These are phyloP conservation scores for Oryza punctata DNA, from an alignment of 176 grass and related monocot species.

Conservation along the genomic window DNA sequence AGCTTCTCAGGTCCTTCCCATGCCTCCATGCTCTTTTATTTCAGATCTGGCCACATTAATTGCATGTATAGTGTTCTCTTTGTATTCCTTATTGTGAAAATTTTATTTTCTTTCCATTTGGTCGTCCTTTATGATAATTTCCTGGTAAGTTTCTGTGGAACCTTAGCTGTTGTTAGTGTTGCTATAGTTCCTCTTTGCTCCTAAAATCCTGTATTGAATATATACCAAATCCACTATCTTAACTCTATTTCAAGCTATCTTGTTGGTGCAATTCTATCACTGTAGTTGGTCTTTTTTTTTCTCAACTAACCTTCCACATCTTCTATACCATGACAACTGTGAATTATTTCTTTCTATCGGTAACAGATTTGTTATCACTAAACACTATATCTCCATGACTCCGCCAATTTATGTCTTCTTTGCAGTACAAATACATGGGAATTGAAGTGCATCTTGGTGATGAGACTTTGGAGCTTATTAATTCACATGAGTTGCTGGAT, in stretches of 20 bases:
- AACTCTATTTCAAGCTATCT: conserved; percentile 14
- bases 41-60: background rate
- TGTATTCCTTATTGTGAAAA: conserved; percentile 23
- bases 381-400: conserved; percentile 7
- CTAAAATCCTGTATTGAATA: conserved; percentile 23
- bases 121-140: conserved; percentile 3
- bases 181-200: background rate
- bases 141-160: background rate
- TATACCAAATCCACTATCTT: conserved; percentile 13
- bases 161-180: conserved; percentile 10
- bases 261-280: background rate
- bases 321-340: conserved; percentile 15
- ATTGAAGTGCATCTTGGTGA: conserved; percentile 77
- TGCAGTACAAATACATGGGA: conserved; percentile 93
- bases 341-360: background rate
- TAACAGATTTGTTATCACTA: background rate
- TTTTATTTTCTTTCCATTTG: background rate
- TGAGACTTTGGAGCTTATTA: conserved; percentile 68
- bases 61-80: conserved; percentile 10
- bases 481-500: conserved; percentile 32
- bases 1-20: conserved; percentile 70
- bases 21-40: background rate
- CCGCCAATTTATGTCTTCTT: conserved; percentile 38
- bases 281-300: background rate
- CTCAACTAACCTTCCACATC: conserved; percentile 9